Evolutionary conservation across 2,329 filamentous ascomycete genomes (phyloP).

Genomic region (Penicillium sp.): DNA sequence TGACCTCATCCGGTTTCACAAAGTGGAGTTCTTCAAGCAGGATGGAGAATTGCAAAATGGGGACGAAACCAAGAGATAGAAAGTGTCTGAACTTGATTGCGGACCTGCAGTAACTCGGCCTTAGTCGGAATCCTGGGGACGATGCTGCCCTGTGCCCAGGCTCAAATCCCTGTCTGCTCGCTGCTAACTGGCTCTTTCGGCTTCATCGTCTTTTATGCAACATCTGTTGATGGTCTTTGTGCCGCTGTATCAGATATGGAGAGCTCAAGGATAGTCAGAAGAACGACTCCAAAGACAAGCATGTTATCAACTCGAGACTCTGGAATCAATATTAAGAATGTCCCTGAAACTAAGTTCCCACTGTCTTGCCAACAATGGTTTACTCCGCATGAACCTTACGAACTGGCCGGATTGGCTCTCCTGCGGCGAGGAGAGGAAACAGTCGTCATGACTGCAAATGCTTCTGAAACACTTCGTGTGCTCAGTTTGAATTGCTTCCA

Average conservation of each 20-base stretch:
- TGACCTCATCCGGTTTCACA: conserved; percentile 7
- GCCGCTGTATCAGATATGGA: conserved; percentile 6
- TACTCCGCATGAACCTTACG: neutral
- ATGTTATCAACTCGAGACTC: neutral
- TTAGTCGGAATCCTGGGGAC: conserved; percentile 19
- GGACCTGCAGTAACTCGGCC: conserved; percentile 30
- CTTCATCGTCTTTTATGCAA: neutral
- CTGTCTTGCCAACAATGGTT: conserved; percentile 1
- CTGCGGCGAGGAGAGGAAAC: neutral
- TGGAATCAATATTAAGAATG: neutral
- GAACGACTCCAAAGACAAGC: neutral
- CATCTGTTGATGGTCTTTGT: neutral
- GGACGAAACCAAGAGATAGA: conserved; percentile 4
- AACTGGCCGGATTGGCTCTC: neutral
- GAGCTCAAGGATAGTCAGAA: neutral
- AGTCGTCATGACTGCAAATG: conserved; percentile 14
- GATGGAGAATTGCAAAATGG: neutral
- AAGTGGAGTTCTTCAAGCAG: conserved; percentile 10
- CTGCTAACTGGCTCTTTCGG: neutral
- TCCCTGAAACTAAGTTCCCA: neutral
- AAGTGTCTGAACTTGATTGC: conserved; percentile 17
- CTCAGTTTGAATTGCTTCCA: conserved; percentile 8
- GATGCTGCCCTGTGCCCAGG: conserved; percentile 19
- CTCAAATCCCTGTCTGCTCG: conserved; percentile 10
- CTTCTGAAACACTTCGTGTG: conserved; percentile 13